phyloP scores from a whole-genome alignment of 2,329 filamentous ascomycete genomes.

The Cercospora sojina region DNA sequence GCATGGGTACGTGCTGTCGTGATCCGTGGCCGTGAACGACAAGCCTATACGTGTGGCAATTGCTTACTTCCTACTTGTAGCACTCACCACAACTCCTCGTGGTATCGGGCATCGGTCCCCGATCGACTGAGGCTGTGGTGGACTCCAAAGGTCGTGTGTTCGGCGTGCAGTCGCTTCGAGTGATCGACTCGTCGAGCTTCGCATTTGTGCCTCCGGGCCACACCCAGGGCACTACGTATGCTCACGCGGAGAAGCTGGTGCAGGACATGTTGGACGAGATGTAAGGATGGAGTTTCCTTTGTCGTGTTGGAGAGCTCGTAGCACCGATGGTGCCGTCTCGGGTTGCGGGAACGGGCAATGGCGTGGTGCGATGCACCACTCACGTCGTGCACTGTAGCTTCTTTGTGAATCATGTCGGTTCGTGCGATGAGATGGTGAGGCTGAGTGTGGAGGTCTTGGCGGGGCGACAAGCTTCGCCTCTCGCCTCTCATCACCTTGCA shows the following conservation, averaged over 20 bases:
- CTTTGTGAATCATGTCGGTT: neutral
- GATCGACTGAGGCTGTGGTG: conserved; percentile 41
- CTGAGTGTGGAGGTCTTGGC: neutral
- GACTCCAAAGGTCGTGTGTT: conserved; percentile 41
- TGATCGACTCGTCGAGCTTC: conserved; percentile 41
- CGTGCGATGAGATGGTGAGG: neutral
- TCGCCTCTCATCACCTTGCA: neutral
- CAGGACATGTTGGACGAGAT: conserved; percentile 18
- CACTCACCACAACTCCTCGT: conserved; percentile 37
- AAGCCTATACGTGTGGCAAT: neutral
- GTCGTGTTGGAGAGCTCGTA: neutral
- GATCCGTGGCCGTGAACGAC: neutral
- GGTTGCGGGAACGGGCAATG: neutral
- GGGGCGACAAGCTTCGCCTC: neutral
- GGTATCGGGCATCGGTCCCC: conserved; percentile 35
- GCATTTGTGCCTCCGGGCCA: conserved; percentile 41
- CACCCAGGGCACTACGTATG: conserved; percentile 30
- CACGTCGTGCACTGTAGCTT: neutral
- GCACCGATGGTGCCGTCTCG: neutral
- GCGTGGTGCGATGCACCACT: neutral
- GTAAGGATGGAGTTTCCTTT: neutral
- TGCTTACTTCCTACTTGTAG: neutral
- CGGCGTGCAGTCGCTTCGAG: conserved; percentile 41
- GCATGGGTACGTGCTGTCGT: conserved; percentile 13
- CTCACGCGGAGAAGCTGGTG: conserved; percentile 26